A percentile compares a stretch with the other conserved stretches of the same genome.
Evolutionary conservation across 2,329 filamentous ascomycete species (phyloP).

Genomic region (Didymellaceae sp.): DNA sequence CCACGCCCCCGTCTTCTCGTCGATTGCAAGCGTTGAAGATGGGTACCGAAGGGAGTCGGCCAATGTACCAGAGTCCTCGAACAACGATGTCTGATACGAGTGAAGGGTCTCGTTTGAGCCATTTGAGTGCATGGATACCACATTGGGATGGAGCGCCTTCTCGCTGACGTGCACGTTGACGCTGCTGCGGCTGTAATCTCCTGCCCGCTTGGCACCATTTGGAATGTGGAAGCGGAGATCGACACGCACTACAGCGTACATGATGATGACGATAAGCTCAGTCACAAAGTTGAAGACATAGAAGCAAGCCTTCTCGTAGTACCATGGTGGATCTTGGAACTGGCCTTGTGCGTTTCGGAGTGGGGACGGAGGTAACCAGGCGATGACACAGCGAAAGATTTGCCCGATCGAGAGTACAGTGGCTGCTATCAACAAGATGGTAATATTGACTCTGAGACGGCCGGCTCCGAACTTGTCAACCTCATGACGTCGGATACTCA

Average conservation of each 20-base stretch:
- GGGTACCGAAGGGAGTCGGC: slow-evolving; percentile 44
- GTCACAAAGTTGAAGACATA: slow-evolving; percentile 81
- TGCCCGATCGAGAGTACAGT: slow-evolving; percentile 71
- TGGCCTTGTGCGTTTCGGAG: slow-evolving; percentile 57
- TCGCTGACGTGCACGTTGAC: slow-evolving; percentile 30
- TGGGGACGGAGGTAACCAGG: slow-evolving; percentile 57
- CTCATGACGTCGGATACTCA: slow-evolving; percentile 54
- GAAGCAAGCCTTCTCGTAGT: slow-evolving; percentile 74
- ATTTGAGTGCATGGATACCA: slow-evolving; percentile 22
- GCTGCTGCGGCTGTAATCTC: slow-evolving; percentile 38
- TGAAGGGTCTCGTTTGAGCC: slow-evolving; percentile 38
- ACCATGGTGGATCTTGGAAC: slow-evolving; percentile 62
- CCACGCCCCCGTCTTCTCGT: slow-evolving; percentile 39
- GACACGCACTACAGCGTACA: slow-evolving; percentile 72
- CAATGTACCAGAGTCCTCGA: slow-evolving; percentile 41
- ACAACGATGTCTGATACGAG: slow-evolving; percentile 38
- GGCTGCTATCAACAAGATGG: slow-evolving; percentile 66
- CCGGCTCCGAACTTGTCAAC: slow-evolving; percentile 71
- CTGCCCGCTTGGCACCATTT: slow-evolving; percentile 65
- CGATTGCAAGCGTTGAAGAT: slow-evolving; percentile 41
- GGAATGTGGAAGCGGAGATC: slow-evolving; percentile 80
- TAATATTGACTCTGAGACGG: slow-evolving; percentile 69
- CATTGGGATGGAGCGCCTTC: slow-evolving; percentile 29
- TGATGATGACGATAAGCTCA: slow-evolving; percentile 72
- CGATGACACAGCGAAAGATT: slow-evolving; percentile 69